These are phyloP conservation scores for Backusella westeae DNA, from an alignment of 192 early-diverging fungal genomes.

Conservation along the genomic window DNA sequence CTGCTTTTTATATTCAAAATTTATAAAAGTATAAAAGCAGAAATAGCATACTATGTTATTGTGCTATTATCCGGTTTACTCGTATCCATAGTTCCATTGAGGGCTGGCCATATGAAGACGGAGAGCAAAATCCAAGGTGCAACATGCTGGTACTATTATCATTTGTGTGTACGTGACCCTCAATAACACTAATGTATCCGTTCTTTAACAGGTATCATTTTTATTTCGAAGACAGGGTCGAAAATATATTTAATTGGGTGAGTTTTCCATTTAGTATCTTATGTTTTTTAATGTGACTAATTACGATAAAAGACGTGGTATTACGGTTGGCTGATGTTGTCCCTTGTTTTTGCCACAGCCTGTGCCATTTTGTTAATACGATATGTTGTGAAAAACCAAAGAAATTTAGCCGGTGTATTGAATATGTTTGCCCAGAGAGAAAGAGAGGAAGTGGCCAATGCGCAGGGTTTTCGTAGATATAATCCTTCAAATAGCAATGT, in stretches of 20 bases:
- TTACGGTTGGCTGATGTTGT: background rate
- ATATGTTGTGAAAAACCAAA: background rate
- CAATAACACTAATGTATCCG: background rate
- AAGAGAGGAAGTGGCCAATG: background rate
- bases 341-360: background rate
- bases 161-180: background rate
- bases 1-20: conserved; percentile 4
- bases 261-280: background rate
- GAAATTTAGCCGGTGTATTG: background rate
- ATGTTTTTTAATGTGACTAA: background rate
- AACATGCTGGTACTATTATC: background rate
- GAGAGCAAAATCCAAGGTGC: background rate
- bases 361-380: background rate
- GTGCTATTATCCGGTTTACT: background rate
- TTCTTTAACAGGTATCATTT: background rate
- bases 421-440: background rate
- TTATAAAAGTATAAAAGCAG: background rate
- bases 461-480: background rate
- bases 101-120: background rate
- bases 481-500: background rate
- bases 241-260: background rate
- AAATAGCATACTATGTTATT: background rate
- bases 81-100: background rate
- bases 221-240: conserved; percentile 4
- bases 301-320: background rate